Evolutionary conservation across 495 filamentous ascomycete genomes (phyloP), one percentile per base, ranked within the genome.

Genomic region (Tetracladium setigerum): DNA sequence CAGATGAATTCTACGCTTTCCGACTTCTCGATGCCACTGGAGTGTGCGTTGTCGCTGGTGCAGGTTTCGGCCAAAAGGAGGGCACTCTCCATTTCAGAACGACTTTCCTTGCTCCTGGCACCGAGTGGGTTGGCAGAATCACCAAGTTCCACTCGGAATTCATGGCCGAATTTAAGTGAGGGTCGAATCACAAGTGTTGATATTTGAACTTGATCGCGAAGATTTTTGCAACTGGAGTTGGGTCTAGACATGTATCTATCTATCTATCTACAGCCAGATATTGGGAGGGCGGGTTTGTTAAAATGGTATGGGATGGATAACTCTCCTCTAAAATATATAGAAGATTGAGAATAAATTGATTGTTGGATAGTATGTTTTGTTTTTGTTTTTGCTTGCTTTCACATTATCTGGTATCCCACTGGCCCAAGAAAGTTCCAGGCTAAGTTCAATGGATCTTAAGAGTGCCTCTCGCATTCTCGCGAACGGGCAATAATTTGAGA

Each of bases 1-100:
- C 90, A 1, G 92, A 98, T 54, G 92, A 96, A 62, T 97, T 88
- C 69, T 98, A 97, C 76, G 88, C 83, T 66, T 77, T 91, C 68
- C 76, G 81, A 33, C 66, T 97, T 44, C 82, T 98, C 40, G 90
- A 98, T 60, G 86, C 88, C 12, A 97, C 92, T 1, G 92, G 92
- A 44, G 82, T 98, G n/a, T 98, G 92, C 53, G 81, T 95, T 30
- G 88, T 97, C 0, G 86, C 94, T 1, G 92, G 92, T 6, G 81
- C 76, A 31, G 92, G 94, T 4, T 98, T 98, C 58, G 91, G 92
- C 6, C 92, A 98, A 73, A 89, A 83, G 69, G 84, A 92, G 56
- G 83, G 86, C 58, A 89, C 83, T 15, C 69, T 92, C 59, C 92
- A 98, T 75, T 94, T 98, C 74, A 76, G 92, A 54, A 98, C 92